Percentiles rank a stretch among this genome's conserved stretches.
These are phyloP conservation scores for Kodamaea sp. DNA, from an alignment of 1,139 yeast species.

Conservation along the genomic window DNA sequence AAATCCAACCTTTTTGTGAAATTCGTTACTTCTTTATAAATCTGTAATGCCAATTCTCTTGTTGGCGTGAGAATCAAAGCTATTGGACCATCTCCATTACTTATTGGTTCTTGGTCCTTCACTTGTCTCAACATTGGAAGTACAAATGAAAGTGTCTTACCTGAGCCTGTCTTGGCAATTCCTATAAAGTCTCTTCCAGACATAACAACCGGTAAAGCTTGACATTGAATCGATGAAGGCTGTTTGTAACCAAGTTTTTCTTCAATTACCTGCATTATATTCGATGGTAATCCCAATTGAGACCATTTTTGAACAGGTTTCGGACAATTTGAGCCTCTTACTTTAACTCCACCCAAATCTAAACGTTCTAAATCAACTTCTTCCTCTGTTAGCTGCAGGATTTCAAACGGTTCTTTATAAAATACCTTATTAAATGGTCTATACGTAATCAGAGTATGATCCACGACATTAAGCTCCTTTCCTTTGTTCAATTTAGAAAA, in stretches of 20 bases:
- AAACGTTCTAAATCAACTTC: slow-evolving; percentile 56
- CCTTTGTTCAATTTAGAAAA: slow-evolving; percentile 33
- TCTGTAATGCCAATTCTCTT: slow-evolving; percentile 86
- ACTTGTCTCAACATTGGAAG: slow-evolving; percentile 84
- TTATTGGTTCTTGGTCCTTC: slow-evolving; percentile 59
- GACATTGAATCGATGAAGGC: slow-evolving; percentile 91
- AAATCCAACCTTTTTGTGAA: slow-evolving; percentile 52
- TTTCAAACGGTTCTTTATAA: slow-evolving; percentile 61
- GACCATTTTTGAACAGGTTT: slow-evolving; percentile 76
- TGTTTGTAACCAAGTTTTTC: slow-evolving; percentile 47
- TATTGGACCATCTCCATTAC: slow-evolving; percentile 62
- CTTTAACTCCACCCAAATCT: slow-evolving; percentile 59
- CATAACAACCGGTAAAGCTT: slow-evolving; percentile 88
- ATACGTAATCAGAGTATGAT: slow-evolving; percentile 47
- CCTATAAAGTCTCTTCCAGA: slow-evolving; percentile 89
- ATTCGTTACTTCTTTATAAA: slow-evolving; percentile 59
- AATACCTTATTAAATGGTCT: slow-evolving; percentile 60
- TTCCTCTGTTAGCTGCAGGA: slow-evolving; percentile 40
- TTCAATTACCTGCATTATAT: slow-evolving; percentile 49
- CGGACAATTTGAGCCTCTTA: slow-evolving; percentile 57
- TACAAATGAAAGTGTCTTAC: slow-evolving; percentile 86
- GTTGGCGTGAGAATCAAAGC: slow-evolving; percentile 88
- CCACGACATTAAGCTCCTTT: slow-evolving; percentile 32
- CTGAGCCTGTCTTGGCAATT: slow-evolving; percentile 95
- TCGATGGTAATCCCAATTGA: slow-evolving; percentile 71